Evolutionary conservation across 2,329 filamentous ascomycete genomes (phyloP).

Genomic region (Aotearoamyces nothofagi): DNA sequence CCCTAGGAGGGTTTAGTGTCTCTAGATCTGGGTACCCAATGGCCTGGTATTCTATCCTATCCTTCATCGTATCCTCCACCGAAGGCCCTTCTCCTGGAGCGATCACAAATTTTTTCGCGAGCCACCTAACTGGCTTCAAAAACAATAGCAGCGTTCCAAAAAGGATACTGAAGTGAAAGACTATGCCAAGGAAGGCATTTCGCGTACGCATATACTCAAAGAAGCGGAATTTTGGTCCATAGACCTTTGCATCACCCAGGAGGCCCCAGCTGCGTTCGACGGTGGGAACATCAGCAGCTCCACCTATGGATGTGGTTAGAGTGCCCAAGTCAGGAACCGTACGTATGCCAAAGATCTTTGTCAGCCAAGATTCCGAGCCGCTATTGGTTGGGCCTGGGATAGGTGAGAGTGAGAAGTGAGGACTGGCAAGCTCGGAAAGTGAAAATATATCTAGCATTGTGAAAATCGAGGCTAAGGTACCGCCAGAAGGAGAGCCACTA

Average conservation of each 20-base stretch:
- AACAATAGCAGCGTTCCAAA: slow-evolving; percentile 25
- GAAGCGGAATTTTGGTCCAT: slow-evolving; percentile 47
- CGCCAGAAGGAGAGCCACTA: neutral
- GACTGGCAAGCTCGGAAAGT: neutral
- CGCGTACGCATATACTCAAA: slow-evolving; percentile 35
- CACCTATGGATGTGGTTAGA: neutral
- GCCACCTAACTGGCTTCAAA: slow-evolving; percentile 21
- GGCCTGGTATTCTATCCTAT: slow-evolving; percentile 47
- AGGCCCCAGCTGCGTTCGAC: slow-evolving; percentile 1
- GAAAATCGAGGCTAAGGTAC: neutral
- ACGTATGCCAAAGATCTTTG: neutral
- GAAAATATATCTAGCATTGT: neutral
- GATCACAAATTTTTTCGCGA: slow-evolving; percentile 28
- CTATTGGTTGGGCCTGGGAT: neutral
- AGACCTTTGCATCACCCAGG: slow-evolving; percentile 24
- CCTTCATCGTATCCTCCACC: slow-evolving; percentile 35
- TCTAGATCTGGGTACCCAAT: slow-evolving; percentile 43
- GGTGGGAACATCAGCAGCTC: neutral
- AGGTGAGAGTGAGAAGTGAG: neutral
- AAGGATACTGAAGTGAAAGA: slow-evolving; percentile 31
- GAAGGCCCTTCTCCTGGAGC: slow-evolving; percentile 39
- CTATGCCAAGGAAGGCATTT: slow-evolving; percentile 33
- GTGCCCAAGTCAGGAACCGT: neutral
- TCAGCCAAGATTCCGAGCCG: neutral
- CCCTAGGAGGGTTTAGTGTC: slow-evolving; percentile 22